A percentile compares a stretch with the other conserved stretches of the same genome.
phyloP scores from a whole-genome alignment of 73 alveolate species.

The Blepharisma japonicum region DNA sequence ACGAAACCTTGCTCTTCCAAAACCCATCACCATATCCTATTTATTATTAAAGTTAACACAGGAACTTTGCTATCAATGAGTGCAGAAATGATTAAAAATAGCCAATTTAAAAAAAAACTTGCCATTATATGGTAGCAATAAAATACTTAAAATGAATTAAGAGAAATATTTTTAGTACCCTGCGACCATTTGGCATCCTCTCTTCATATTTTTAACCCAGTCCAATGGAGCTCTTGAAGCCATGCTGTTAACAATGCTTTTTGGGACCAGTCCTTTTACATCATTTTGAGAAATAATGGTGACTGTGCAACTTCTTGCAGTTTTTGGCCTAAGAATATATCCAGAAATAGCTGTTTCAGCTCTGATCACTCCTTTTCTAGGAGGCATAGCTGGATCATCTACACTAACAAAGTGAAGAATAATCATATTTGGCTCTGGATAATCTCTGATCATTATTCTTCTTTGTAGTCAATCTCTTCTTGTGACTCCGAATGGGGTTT shows the following conservation, averaged over 20 bases:
- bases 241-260: constrained; percentile 35
- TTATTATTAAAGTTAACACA: no score
- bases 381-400: constrained; percentile 42
- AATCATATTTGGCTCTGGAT: constrained; percentile 38
- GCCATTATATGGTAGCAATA: no score
- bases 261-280: constrained; percentile 50
- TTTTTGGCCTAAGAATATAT: constrained; percentile 36
- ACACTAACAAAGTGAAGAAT: constrained; percentile 36
- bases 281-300: constrained; percentile 43
- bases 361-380: constrained; percentile 36
- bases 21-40: no score
- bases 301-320: constrained; percentile 33
- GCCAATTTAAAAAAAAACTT: no score
- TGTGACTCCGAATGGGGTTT: constrained; percentile 50
- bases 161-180: background rate
- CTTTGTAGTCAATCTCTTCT: constrained; percentile 46
- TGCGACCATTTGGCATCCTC: constrained; percentile 38
- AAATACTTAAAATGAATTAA: no score
- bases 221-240: constrained; percentile 51
- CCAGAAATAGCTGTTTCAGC: constrained; percentile 53
- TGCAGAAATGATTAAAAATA: no score
- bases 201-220: constrained; percentile 43
- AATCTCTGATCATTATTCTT: constrained; percentile 39
- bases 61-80: no score
- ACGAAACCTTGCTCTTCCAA: no score